These are phyloP conservation scores for Aureobasidium melanogenum DNA, from an alignment of 2,329 filamentous ascomycete species.

Conservation along the genomic window DNA sequence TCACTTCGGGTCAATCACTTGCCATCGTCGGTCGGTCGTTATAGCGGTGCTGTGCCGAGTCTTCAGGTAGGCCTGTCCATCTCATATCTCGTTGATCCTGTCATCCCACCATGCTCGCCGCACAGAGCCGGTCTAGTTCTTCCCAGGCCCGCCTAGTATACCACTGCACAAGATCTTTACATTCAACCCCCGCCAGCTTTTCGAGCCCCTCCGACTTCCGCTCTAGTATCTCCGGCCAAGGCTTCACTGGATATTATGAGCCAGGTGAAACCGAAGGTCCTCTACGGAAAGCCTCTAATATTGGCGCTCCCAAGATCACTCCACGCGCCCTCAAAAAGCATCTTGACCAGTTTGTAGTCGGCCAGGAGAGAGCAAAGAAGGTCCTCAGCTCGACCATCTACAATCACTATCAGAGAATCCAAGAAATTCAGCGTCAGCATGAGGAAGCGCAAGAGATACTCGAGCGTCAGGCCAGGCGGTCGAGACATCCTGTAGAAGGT, in stretches of 20 bases:
- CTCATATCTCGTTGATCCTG: conserved; percentile 29
- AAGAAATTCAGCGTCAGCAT: conserved; percentile 64
- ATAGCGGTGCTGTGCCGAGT: neutral
- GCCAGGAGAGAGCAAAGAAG: conserved; percentile 90
- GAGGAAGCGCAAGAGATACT: conserved; percentile 69
- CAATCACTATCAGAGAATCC: conserved; percentile 88
- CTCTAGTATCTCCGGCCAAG: conserved; percentile 55
- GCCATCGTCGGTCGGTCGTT: neutral
- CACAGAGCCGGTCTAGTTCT: conserved; percentile 24
- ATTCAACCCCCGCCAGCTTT: conserved; percentile 34
- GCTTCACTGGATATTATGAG: conserved; percentile 56
- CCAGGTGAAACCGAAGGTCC: conserved; percentile 55
- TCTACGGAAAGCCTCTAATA: conserved; percentile 49
- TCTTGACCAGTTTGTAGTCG: conserved; percentile 92
- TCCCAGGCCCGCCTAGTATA: conserved; percentile 35
- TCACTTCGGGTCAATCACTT: neutral
- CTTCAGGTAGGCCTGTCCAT: conserved; percentile 21
- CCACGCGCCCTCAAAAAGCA: conserved; percentile 70
- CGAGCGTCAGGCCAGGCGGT: conserved; percentile 61
- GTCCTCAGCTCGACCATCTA: conserved; percentile 88
- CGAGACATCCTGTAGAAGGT: conserved; percentile 72
- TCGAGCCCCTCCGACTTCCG: conserved; percentile 29
- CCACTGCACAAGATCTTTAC: conserved; percentile 21
- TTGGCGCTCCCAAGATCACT: conserved; percentile 51
- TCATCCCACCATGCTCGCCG: conserved; percentile 14